Percentiles rank a stretch among this genome's conserved stretches.
Evolutionary conservation across 192 early-diverging fungal genomes (phyloP).

Genomic region (Phycomyces nitens): DNA sequence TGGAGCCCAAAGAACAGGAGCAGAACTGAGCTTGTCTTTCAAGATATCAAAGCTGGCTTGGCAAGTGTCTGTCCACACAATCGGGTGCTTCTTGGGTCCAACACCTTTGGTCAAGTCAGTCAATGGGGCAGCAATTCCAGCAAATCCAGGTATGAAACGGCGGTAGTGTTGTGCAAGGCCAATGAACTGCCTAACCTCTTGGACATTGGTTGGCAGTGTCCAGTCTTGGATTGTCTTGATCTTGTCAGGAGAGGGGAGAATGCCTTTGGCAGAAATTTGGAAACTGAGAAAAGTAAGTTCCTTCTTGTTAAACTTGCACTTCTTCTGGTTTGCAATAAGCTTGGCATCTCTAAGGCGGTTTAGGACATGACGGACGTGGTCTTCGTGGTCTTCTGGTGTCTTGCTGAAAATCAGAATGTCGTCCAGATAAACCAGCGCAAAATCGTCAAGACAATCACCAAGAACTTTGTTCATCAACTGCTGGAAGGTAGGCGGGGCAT

Average conservation of each 20-base stretch:
- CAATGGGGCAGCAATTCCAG: constrained; percentile 18
- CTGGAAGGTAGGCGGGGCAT: constrained; percentile 27
- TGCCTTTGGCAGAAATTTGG: constrained; percentile 27
- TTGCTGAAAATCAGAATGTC: constrained; percentile 39
- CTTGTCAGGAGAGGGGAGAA: constrained; percentile 21
- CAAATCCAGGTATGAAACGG: constrained; percentile 21
- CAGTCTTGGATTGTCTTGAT: constrained; percentile 21
- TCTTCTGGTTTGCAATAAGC: constrained; percentile 3
- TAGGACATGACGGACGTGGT: constrained; percentile 18
- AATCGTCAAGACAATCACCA: constrained; percentile 2
- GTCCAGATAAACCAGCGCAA: constrained; percentile 40
- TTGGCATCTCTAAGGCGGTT: constrained; percentile 10
- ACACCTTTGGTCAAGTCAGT: constrained; percentile 5
- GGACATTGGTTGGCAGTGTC: constrained; percentile 12
- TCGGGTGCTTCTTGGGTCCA: not conserved
- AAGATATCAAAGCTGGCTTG: not conserved
- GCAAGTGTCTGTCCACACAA: constrained; percentile 4
- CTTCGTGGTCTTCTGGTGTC: constrained; percentile 30
- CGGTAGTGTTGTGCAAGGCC: constrained; percentile 29
- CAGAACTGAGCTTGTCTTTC: not conserved
- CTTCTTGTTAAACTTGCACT: not conserved
- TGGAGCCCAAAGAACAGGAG: constrained; percentile 5
- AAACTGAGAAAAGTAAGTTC: constrained; percentile 29
- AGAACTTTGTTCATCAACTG: constrained; percentile 9
- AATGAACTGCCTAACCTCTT: constrained; percentile 18